Base-by-base conservation (phyloP, 225 moss, liverwort and hornwort genomes). In the Straminergon stramineum region DNA sequence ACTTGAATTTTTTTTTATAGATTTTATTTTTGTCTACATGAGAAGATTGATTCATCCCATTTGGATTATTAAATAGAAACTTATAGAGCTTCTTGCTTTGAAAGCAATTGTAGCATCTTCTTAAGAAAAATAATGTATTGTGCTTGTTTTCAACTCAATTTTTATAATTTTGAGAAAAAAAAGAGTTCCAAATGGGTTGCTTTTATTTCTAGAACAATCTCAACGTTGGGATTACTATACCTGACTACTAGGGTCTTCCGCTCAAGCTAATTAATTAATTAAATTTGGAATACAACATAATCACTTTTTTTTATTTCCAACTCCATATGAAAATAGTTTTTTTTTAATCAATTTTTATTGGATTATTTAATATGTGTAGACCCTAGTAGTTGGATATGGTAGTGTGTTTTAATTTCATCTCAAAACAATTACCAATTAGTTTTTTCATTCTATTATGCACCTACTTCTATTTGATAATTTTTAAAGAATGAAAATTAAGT, bases 321-420 rank as follows among this genome's bases (percentile, higher is more conserved):
- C n/a, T 73, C 4, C 6, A 5, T 41, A 5, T 15, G 1, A 23
- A 24, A 71, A 9, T 9, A 26, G 15, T 15, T 22, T 68, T 0
- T 0, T 2, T 2, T 8, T 23, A 7, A 8, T 24, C 7, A 23
- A n/a, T 0, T 7, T 23, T 4, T n/a, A 2, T 70, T 26, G 7
- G 5, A 24, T 8, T 6, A n/a, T 13, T 22, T 12, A 2, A 21
- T n/a, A 21, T 68, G 37, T 68, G 7, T 0, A 3, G 2, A 69
- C 1, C 13, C 4, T 21, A 2, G 20, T 37, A 21, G 3, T 4
- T 0, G 1, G 0, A 1, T 3, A 67, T 2, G 3, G 0, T 24
- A 41, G 24, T 73, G 14, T 15, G 0, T 26, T 71, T 73, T 0
- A 27, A 27, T 43, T 43, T 3, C 4, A 73, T 26, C 73, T 27